Evolutionary conservation across 371 early-diverging fungal genomes (phyloP).

Genomic region (Actinomortierella wolfii): DNA sequence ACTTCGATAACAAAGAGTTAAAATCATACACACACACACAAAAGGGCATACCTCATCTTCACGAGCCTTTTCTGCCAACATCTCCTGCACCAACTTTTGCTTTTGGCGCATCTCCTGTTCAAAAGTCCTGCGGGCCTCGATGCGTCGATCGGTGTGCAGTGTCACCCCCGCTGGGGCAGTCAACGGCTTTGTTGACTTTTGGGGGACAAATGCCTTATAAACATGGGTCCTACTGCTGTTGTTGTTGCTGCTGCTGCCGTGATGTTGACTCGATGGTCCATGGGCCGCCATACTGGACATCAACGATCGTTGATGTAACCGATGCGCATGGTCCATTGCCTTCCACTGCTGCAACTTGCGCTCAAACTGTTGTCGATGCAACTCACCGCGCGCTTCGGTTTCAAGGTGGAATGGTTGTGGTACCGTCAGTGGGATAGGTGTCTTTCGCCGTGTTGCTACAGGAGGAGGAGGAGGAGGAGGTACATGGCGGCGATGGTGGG

Average conservation of each 20-base stretch:
- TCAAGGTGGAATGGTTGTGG: slow-evolving; percentile 32
- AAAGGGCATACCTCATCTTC: slow-evolving; percentile 28
- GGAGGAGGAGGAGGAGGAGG: neutral
- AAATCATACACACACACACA: too few species aligned
- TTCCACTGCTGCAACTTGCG: slow-evolving; percentile 22
- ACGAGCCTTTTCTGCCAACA: slow-evolving; percentile 24
- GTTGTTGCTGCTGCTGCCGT: too few species aligned
- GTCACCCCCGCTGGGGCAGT: slow-evolving; percentile 12
- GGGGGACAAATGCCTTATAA: slow-evolving; percentile 12
- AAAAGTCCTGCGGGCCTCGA: slow-evolving; percentile 14
- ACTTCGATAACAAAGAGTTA: too few species aligned
- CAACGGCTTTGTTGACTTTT: slow-evolving; percentile 24
- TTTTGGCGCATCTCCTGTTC: slow-evolving; percentile 19
- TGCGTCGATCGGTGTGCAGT: slow-evolving; percentile 21
- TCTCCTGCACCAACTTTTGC: slow-evolving; percentile 21
- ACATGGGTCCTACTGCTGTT: too few species aligned
- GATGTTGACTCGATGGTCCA: too few species aligned
- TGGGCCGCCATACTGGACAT: too few species aligned
- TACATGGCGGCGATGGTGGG: neutral
- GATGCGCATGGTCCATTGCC: slow-evolving; percentile 26
- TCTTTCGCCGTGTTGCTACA: neutral
- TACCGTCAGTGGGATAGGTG: slow-evolving; percentile 9
- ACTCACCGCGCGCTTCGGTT: slow-evolving; percentile 21
- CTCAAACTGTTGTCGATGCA: slow-evolving; percentile 28
- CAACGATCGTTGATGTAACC: slow-evolving; percentile 1